These are phyloP conservation scores for Raddia guianensis DNA, from an alignment of 176 grass and related monocot species.

Conservation along the genomic window DNA sequence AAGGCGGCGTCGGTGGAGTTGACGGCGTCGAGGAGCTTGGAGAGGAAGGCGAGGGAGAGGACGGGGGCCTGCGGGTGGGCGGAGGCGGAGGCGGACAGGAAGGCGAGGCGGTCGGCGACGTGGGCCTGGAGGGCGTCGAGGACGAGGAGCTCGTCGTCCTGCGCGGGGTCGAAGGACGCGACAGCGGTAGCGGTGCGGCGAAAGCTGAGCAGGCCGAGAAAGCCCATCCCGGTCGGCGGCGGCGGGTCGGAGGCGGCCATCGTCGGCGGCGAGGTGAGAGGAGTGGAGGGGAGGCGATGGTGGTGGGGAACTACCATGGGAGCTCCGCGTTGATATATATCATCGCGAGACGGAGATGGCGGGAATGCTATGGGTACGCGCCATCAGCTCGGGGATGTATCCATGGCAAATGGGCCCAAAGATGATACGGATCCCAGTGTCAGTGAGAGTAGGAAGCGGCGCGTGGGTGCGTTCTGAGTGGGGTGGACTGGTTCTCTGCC, in stretches of 20 bases:
- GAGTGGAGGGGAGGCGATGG: constrained; percentile 28
- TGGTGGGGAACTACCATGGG: constrained; percentile 25
- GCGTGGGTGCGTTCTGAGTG: not conserved
- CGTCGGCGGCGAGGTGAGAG: not conserved
- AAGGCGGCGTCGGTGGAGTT: constrained; percentile 65
- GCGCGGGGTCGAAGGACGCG: constrained; percentile 68
- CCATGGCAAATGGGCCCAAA: accelerated
- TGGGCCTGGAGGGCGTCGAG: constrained; percentile 69
- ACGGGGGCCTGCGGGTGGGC: not conserved
- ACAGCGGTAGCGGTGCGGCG: constrained; percentile 61
- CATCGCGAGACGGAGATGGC: not conserved
- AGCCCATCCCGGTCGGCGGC: constrained; percentile 43
- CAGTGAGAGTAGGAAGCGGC: not conserved
- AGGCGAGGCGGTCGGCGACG: constrained; percentile 65
- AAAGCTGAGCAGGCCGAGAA: constrained; percentile 74
- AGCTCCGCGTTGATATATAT: not conserved
- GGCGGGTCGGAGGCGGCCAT: constrained; percentile 60
- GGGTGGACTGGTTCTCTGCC: constrained; percentile 46
- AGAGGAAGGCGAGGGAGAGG: constrained; percentile 76
- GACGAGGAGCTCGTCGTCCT: constrained; percentile 62
- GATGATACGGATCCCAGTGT: accelerated
- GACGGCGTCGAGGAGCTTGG: constrained; percentile 77
- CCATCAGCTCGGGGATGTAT: accelerated
- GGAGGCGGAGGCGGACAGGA: constrained; percentile 25
- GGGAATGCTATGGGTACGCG: not conserved